Base-by-base conservation (phyloP, 345 rosid genomes). In the Odontarrhena argentea region DNA sequence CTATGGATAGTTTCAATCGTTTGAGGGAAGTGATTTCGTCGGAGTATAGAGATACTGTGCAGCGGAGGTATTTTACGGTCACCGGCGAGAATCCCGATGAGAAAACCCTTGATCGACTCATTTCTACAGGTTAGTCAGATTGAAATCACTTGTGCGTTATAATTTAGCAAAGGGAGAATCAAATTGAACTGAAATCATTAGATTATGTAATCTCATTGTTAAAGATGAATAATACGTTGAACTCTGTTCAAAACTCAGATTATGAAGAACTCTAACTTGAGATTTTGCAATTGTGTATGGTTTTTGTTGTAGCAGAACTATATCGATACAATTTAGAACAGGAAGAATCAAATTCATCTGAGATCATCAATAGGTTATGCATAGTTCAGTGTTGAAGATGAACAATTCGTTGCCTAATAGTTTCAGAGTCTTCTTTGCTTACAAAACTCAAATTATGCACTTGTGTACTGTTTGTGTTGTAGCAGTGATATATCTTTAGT, bases 11-110 rank as follows among this genome's bases (percentile, higher is more conserved):
- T 35, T 95, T 94, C 45, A 87, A 66, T 24, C 76, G 56, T 9
- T 70, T 95, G 80, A 87, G 97, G 54, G 83, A 83, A 77, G 76
- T 74, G 74, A 85, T 91, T 28, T 86, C 96, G 22, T 51, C 79
- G 0, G 99, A 95, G 86, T 87, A 91, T 25, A 79, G 90, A 74
- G 97, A 91, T 73, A 91, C 99, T n/a, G 96, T 91, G 1, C 85
- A 85, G 85, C 68, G 99, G 67, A 81, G 99, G 76, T 95, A 87
- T 52, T 91, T 80, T 42, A 95, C 97, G 1, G 96, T 91, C 66
- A 87, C 97, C 32, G 99, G 97, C 12, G 96, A 91, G 75, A 86
- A 88, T 71, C 97, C 97, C 0, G 96, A 91, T 36, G 99, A 88
- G 50, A 67, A 51, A 71, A 81, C 86, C 1, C 73, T 95, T 2